Percentiles rank a stretch among this genome's conserved stretches.
These are phyloP conservation scores for Boehmeria nivea DNA, from an alignment of 306 rosid genomes.

Conservation along the genomic window DNA sequence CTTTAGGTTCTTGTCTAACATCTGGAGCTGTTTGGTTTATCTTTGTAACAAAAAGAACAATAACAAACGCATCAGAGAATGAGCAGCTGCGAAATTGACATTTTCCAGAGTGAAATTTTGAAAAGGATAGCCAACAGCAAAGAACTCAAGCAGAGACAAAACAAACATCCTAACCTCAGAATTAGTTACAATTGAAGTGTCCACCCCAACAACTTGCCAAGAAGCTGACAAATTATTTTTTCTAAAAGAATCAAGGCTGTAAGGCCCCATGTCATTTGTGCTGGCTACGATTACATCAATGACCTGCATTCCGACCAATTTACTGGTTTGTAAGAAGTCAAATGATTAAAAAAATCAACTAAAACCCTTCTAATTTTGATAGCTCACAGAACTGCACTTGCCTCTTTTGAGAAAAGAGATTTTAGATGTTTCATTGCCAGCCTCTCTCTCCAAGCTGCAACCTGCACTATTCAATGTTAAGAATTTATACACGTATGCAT, in stretches of 20 bases:
- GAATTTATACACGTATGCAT: neutral
- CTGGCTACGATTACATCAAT: constrained; percentile 68
- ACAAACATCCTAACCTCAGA: constrained; percentile 54
- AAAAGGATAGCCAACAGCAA: neutral
- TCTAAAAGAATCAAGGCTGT: constrained; percentile 70
- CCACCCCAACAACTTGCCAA: constrained; percentile 55
- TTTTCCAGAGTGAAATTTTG: constrained; percentile 6
- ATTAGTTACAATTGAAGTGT: constrained; percentile 27
- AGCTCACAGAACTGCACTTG: constrained; percentile 25
- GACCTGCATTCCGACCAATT: constrained; percentile 50
- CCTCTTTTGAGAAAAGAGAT: constrained; percentile 77
- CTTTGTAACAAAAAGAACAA: constrained; percentile 6
- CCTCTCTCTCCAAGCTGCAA: constrained; percentile 65
- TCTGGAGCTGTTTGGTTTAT: constrained; percentile 35
- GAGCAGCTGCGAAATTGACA: neutral
- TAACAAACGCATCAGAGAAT: constrained; percentile 6
- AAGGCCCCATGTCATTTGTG: constrained; percentile 76
- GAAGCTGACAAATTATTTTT: constrained; percentile 74
- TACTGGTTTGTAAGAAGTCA: constrained; percentile 15
- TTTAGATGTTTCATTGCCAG: constrained; percentile 56
- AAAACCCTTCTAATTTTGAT: constrained; percentile 13
- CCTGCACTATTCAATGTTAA: constrained; percentile 31
- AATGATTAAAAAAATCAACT: neutral
- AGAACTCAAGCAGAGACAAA: constrained; percentile 22
- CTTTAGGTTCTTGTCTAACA: constrained; percentile 36